phyloP scores from a whole-genome alignment of 2,329 filamentous ascomycete genomes.

The Trichoderma koningiopsis region DNA sequence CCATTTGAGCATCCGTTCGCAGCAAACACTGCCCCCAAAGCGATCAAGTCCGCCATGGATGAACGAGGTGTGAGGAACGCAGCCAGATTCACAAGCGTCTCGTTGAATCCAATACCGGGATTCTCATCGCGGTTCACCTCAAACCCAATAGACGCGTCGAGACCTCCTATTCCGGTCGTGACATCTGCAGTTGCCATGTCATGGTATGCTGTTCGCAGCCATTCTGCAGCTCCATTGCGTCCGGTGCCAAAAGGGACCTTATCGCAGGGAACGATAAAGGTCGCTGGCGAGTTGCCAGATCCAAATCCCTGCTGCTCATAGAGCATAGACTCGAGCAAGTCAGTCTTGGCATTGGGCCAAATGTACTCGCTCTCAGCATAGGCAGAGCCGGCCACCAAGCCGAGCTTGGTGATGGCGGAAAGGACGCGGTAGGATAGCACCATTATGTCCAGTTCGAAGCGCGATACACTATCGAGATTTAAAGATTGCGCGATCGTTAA shows the following conservation, averaged over 20 bases:
- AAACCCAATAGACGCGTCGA: constrained; percentile 39
- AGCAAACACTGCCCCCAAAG: constrained; percentile 29
- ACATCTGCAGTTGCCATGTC: constrained; percentile 37
- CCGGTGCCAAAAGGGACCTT: constrained; percentile 24
- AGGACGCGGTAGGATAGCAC: constrained; percentile 2
- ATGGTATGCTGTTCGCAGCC: constrained; percentile 39
- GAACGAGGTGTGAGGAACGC: constrained; percentile 29
- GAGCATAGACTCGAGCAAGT: constrained; percentile 26
- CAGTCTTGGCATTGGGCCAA: constrained; percentile 25
- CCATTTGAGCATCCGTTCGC: constrained; percentile 21
- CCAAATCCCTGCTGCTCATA: constrained; percentile 27
- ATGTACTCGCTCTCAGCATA: constrained; percentile 19
- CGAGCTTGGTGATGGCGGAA: not conserved
- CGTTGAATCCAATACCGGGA: constrained; percentile 36
- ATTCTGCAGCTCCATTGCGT: constrained; percentile 33
- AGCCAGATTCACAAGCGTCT: constrained; percentile 35
- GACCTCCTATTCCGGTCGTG: constrained; percentile 33
- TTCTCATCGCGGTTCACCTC: constrained; percentile 37
- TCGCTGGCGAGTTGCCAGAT: constrained; percentile 24
- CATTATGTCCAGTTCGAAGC: not conserved
- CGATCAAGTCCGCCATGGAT: constrained; percentile 34
- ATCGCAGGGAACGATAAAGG: constrained; percentile 26
- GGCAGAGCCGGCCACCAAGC: constrained; percentile 14
- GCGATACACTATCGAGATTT: not conserved
- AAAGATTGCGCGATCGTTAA: not conserved